Evolutionary conservation across 306 rosid species (phyloP).

Genomic region (Acacia confusa): DNA sequence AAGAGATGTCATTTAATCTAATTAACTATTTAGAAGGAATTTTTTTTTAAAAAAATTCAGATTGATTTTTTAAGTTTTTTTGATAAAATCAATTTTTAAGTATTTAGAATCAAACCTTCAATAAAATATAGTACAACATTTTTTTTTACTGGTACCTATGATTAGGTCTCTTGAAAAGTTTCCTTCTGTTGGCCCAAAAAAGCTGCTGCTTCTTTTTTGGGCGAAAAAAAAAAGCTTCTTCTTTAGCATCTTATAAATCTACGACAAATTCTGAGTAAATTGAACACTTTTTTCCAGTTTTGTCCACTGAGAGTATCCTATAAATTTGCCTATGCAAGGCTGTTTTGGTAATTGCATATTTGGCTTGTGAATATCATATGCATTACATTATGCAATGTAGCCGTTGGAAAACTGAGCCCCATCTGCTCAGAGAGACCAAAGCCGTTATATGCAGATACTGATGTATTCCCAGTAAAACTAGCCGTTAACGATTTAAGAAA

Average conservation of each 20-base stretch:
- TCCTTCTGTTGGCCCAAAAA: not conserved
- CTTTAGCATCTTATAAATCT: not conserved
- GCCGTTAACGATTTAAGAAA: conserved; percentile 62
- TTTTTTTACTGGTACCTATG: not conserved
- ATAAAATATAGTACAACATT: not conserved
- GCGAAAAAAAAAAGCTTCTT: not conserved
- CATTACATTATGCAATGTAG: conserved; percentile 24
- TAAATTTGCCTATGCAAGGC: not conserved
- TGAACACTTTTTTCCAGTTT: not conserved
- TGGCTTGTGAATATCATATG: not conserved
- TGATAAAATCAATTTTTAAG: too few species aligned
- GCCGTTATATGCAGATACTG: conserved; percentile 38
- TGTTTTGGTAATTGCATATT: not conserved
- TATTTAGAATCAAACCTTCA: not conserved
- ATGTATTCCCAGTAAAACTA: conserved; percentile 39
- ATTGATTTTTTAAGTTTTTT: too few species aligned
- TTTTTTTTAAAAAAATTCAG: too few species aligned
- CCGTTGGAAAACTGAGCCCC: conserved; percentile 49
- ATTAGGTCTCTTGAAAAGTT: not conserved
- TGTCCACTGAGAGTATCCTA: not conserved
- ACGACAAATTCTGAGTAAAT: not conserved
- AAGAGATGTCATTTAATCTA: too few species aligned
- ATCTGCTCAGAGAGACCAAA: conserved; percentile 16
- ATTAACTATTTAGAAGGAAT: too few species aligned
- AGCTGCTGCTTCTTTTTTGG: not conserved